phyloP scores from a whole-genome alignment of 805 yeast genomes.

The Ogataea methylovora region DNA sequence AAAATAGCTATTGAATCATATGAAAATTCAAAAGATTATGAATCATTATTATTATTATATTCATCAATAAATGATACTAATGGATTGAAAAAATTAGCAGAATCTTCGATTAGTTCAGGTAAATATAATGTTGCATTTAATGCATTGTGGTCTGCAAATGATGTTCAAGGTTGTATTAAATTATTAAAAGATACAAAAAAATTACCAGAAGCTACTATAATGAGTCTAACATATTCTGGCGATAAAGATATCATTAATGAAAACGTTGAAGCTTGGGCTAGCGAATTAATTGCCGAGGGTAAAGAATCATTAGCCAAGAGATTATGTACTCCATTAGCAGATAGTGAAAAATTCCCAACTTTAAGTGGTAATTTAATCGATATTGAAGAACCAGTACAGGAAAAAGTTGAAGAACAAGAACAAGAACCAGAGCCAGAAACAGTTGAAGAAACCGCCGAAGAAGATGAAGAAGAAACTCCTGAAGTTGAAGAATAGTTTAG shows the following conservation, averaged over 20 bases:
- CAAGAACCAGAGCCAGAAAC: constrained; percentile 10
- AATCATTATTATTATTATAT: constrained; percentile 74
- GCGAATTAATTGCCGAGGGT: constrained; percentile 39
- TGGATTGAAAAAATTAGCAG: constrained; percentile 58
- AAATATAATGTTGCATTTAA: constrained; percentile 87
- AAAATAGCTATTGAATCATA: constrained; percentile 75
- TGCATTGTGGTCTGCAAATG: constrained; percentile 82
- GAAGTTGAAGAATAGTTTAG: constrained; percentile 4
- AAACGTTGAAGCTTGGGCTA: constrained; percentile 63
- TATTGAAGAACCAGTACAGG: constrained; percentile 12
- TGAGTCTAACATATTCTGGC: constrained; percentile 65
- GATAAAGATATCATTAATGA: constrained; percentile 31
- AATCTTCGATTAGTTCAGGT: constrained; percentile 61
- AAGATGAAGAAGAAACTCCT: constrained; percentile 4
- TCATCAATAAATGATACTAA: constrained; percentile 69
- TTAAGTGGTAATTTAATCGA: constrained; percentile 25
- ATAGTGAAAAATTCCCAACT: constrained; percentile 31
- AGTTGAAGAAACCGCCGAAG: constrained; percentile 12
- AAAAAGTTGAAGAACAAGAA: constrained; percentile 13
- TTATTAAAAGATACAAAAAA: constrained; percentile 64
- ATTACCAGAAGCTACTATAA: constrained; percentile 76
- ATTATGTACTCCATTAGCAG: constrained; percentile 37
- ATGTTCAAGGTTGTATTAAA: constrained; percentile 52
- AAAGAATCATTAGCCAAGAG: constrained; percentile 56
- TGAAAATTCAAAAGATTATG: constrained; percentile 70